Conservation (phyloP, 169 alveolate genomes). For the Cryptosporidium felis region DNA sequence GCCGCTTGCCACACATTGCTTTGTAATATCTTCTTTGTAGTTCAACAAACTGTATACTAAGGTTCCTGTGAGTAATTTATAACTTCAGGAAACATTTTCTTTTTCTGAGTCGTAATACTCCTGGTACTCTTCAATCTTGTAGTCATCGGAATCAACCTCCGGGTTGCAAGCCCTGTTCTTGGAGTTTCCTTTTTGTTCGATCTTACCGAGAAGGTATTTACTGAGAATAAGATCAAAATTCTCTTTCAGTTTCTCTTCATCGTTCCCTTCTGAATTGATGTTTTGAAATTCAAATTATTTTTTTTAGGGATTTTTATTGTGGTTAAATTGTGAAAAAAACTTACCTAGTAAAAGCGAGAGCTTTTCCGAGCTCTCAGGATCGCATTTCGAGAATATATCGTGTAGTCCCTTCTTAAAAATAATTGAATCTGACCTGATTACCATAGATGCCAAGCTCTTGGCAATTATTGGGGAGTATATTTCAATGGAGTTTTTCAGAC, state of each 20-base stretch:
- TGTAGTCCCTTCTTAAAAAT: constrained; percentile 29
- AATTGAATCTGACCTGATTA: constrained; percentile 48
- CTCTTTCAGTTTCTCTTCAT: constrained; percentile 27
- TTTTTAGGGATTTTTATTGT: not conserved
- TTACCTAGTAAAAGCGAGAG: not conserved
- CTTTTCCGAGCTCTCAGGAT: constrained; percentile 19
- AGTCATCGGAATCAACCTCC: not conserved
- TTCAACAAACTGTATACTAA: no score
- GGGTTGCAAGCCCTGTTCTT: not conserved
- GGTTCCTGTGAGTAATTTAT: no score
- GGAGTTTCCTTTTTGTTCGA: not conserved
- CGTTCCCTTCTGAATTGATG: constrained; percentile 3
- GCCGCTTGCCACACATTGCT: no score
- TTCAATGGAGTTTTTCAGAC: not conserved
- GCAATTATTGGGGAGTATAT: constrained; percentile 47
- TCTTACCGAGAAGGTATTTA: constrained; percentile 13
- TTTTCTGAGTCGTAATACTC: no score
- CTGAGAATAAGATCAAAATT: not conserved
- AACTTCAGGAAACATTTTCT: not conserved
- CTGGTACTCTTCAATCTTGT: no score
- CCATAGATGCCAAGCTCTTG: constrained; percentile 59
- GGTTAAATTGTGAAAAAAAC: not conserved
- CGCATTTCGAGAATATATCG: constrained; percentile 27
- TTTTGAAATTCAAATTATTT: not conserved
- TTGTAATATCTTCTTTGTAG: no score